Evolutionary conservation across 2,329 filamentous ascomycete species (phyloP).

Genomic region (Endoconidiophora laricicola): DNA sequence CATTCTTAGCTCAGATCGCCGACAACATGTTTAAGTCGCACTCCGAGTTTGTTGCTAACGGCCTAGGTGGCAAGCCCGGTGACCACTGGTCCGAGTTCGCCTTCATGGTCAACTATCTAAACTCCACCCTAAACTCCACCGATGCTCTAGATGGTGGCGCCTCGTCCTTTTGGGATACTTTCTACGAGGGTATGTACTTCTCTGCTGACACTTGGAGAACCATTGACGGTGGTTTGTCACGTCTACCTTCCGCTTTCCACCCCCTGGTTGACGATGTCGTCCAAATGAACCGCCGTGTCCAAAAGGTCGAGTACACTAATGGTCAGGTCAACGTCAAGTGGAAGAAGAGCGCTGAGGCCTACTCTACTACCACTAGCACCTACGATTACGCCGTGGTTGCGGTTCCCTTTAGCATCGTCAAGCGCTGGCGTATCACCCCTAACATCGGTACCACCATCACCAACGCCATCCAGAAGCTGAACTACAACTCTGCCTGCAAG

Average conservation of each 20-base stretch:
- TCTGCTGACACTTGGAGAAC: conserved; percentile 14
- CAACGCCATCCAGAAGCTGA: conserved; percentile 30
- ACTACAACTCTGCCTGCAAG: conserved; percentile 33
- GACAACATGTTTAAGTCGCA: conserved; percentile 27
- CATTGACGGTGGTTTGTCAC: conserved; percentile 40
- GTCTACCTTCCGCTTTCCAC: conserved; percentile 43
- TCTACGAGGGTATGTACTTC: conserved; percentile 16
- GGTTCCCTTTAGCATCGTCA: conserved; percentile 46
- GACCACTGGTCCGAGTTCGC: conserved; percentile 49
- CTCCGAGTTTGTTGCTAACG: conserved; percentile 24
- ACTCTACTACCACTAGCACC: conserved; percentile 27
- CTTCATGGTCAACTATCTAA: conserved; percentile 39
- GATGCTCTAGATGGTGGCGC: conserved; percentile 21
- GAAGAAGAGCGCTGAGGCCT: conserved; percentile 27
- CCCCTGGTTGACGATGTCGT: conserved; percentile 41
- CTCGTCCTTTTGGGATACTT: conserved; percentile 15
- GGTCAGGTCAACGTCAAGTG: conserved; percentile 42
- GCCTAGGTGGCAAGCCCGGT: conserved; percentile 21
- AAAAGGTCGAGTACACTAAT: conserved; percentile 35
- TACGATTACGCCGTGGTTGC: conserved; percentile 54
- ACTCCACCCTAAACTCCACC: conserved; percentile 31
- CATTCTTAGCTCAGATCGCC: conserved; percentile 23
- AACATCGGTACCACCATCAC: conserved; percentile 24
- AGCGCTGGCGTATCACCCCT: conserved; percentile 40
- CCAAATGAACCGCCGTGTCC: conserved; percentile 38